Base-by-base conservation (phyloP, 2,329 filamentous ascomycete genomes). In the Colletotrichum sp. region DNA sequence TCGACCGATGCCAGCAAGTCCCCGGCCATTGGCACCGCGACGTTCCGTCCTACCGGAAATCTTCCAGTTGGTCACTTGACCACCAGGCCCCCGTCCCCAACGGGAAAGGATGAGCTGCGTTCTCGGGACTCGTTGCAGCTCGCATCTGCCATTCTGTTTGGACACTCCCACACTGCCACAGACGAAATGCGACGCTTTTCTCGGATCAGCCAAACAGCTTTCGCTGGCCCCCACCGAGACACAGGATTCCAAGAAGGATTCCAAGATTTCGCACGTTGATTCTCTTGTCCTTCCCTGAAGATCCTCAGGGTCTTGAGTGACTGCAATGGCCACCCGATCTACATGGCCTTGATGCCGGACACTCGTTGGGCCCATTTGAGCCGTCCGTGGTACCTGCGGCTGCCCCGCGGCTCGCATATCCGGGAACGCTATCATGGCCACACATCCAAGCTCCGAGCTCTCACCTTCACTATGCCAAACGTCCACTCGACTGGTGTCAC, bases 51-150 rank as follows among this genome's bases (percentile, higher is more conserved):
- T 76, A 71, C 71, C 74, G 71, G 71, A 67, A 74, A 74, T 24
- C 61, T 58, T 67, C 74, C 71, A 67, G 72, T 32, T 74, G 66
- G 61, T 75, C 74, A 76, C 74, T 74, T 70, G 74, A 76, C 74
- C 71, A 26, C 66, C 58, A 21, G n/a, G 48, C 64, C 57, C 34
- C 10, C 70, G 48, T 32, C 74, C 52, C 60, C 66, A 71, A 61
- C 26, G 13, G 61, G 71, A 67, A 75, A 67, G 60, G 74, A 76
- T 76, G 66, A 48, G 60, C 74, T 63, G 34, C 57, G 18, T 28
- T 48, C 30, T 48, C 61, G 52, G 34, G 36, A 57, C 26, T 55
- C 48, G 24, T 21, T 60, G 52, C 61, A 58, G 24, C n/a, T 36
- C 52, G 12, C 43, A 52, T 21, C 67, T 12, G 55, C 21, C 36